Evolutionary conservation across 345 rosid species (phyloP), one percentile per base, ranked within the genome.

Genomic region (Melaleuca quinquenervia): DNA sequence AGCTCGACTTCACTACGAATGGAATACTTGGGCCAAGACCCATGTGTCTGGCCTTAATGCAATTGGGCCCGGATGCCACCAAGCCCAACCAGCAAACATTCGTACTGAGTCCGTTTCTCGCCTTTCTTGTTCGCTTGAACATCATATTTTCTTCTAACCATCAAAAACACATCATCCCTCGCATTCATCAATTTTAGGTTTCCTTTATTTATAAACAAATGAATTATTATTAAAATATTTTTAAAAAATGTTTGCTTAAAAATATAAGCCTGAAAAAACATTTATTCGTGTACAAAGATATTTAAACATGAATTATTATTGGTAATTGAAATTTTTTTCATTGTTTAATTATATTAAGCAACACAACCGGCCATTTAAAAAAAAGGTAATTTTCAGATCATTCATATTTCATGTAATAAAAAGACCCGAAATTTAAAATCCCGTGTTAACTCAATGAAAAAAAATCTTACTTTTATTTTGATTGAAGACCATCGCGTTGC

Each of bases 211-310:
- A 3, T 2, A 1, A 12, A 3, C 11, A 54, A 21, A 7, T 54
- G 2, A 54, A 54, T 54, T 1, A 54, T 8, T 52, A n/a, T n/a
- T n/a, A n/a, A n/a, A n/a, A n/a, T n/a, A n/a, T n/a, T n/a, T n/a
- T n/a, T 53, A 0, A 64, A 29, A 64, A 15, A 29, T 1, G 15
- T 32, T 4, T 58, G 8, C 6, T 21, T 70, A 16, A 70, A 64
- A 29, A 70, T 8, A n/a, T n/a, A n/a, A n/a, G n/a, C n/a, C n/a
- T n/a, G n/a, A 22, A 54, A 54, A 54, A 8, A 54, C 9, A 22
- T 22, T 54, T 22, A 3, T 12, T 8, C 26, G 1, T 8, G 3
- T 1, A 7, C 7, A 1, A 20, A 53, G 7, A 20, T 54, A 0
- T 64, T 64, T 32, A 64, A 15, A 9, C 5, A 32, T 70, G 11